Percentiles rank a stretch among this genome's conserved stretches.
Evolutionary conservation across 176 grass and related monocot genomes (phyloP).

Genomic region (Aegilops sharonensis): DNA sequence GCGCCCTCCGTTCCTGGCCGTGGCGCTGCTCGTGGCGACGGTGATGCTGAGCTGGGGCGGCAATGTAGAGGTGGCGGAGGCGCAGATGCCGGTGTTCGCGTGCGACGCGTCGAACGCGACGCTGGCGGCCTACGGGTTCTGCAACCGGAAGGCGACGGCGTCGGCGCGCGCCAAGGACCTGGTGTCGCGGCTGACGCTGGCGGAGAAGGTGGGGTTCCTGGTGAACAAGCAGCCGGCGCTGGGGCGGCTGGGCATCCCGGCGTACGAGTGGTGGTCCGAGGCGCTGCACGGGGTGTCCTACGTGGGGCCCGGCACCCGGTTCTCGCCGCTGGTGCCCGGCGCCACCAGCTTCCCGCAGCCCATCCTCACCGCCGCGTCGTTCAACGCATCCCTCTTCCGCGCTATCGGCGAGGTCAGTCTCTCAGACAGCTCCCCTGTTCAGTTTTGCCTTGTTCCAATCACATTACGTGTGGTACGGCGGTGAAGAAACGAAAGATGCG

Average conservation of each 20-base stretch:
- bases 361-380: slow-evolving; percentile 81
- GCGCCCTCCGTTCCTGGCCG: background rate
- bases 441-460: too few species aligned
- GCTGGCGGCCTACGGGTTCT: slow-evolving; percentile 55
- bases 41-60: background rate
- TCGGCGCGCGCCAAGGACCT: slow-evolving; percentile 56
- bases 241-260: slow-evolving; percentile 74
- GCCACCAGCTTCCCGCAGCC: slow-evolving; percentile 98
- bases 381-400: slow-evolving; percentile 86
- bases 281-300: slow-evolving; percentile 94
- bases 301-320: slow-evolving; percentile 69
- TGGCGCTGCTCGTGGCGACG: too few species aligned
- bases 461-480: too few species aligned
- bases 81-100: slow-evolving; percentile 73
- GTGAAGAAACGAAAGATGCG: background rate
- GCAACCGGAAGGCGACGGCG: slow-evolving; percentile 42
- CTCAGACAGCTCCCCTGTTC: too few species aligned
- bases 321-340: slow-evolving; percentile 66
- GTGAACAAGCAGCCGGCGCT: slow-evolving; percentile 71
- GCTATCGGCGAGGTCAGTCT: slow-evolving; percentile 70
- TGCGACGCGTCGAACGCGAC: slow-evolving; percentile 70
- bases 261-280: slow-evolving; percentile 98
- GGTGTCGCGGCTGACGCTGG: slow-evolving; percentile 59
- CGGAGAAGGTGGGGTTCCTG: slow-evolving; percentile 88
- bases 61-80: slow-evolving; percentile 7